Evolutionary conservation across 768 basidiomycete genomes (phyloP), one percentile per base, ranked within the genome.

Genomic region (Zangia roseola): DNA sequence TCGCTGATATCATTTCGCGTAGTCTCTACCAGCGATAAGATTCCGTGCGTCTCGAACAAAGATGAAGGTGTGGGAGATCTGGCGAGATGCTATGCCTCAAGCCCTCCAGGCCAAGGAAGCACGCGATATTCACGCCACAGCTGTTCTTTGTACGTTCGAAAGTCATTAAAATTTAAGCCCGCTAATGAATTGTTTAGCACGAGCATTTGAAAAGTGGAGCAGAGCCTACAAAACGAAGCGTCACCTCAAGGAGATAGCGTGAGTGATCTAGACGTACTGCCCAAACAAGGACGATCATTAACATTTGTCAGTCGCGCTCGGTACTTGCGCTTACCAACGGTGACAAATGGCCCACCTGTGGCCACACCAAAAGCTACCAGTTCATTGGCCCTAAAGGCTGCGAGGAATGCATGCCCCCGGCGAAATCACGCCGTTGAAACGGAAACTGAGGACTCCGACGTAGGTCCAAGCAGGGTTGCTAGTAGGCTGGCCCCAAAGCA

Each of bases 171-270:
- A 16, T 30, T 14, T 24, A n/a, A 21, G 17, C 37, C 45, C 43
- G 38, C 52, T 57, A 42, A 54, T 40, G 33, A 50, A 44, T 52
- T 23, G 41, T 41, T 30, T 42, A 44, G 59, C 89, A 83, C 73
- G 48, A 76, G 74, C 62, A 36, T 74, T 91, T 40, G 75, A 76
- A 37, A 81, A 73, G 49, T 94, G 91, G 91, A 56, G 74, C n/a
- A 78, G 83, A 61, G 73, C 73, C 13, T 81, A 88, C 55, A 77
- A 78, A 60, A 82, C 81, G 16, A 89, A 86, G 61, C 75, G 84
- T 35, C 83, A 86, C 34, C 75, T 86, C 35, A 90, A 88, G 64
- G 88, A 91, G 43, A 83, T 91, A 40, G 88, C 87, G 91, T 93
- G 65, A 74, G 89, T 82, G 43, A 45, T 53, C 45, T 44, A 19